Evolutionary conservation across 305 asterid species (phyloP).

Genomic region (Striga hermonthica): DNA sequence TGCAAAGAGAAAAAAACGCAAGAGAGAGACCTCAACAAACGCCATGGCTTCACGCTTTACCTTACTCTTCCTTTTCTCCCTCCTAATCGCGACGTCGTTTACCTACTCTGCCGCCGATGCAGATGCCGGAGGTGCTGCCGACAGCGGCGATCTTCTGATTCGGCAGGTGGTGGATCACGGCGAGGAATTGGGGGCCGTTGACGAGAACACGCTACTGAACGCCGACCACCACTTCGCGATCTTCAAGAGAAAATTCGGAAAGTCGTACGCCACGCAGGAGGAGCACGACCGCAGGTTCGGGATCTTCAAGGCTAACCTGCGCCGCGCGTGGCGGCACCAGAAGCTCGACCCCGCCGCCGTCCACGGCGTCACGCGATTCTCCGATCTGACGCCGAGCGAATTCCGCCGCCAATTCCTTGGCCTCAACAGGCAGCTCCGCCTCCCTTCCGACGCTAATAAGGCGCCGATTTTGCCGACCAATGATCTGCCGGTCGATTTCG

Average conservation of each 20-base stretch:
- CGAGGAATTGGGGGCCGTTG: constrained; percentile 29
- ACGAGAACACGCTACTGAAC: constrained; percentile 41
- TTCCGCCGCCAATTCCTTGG: constrained; percentile 64
- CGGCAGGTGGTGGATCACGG: constrained; percentile 63
- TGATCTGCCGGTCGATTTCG: constrained; percentile 68
- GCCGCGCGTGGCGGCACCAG: constrained; percentile 72
- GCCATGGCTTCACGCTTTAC: constrained; percentile 54
- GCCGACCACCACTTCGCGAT: constrained; percentile 68
- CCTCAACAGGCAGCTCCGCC: constrained; percentile 53
- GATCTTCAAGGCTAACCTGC: constrained; percentile 80
- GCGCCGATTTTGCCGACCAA: constrained; percentile 83
- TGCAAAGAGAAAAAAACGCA: constrained; percentile 4
- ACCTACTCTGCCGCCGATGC: constrained; percentile 8
- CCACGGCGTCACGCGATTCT: constrained; percentile 90
- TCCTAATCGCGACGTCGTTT: constrained; percentile 46
- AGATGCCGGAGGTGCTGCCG: constrained; percentile 28
- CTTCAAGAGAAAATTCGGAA: constrained; percentile 62
- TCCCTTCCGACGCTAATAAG: constrained; percentile 66
- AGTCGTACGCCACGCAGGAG: constrained; percentile 54
- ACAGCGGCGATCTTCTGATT: constrained; percentile 45
- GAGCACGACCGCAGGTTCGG: constrained; percentile 70
- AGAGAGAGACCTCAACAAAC: constrained; percentile 9
- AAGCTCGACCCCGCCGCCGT: constrained; percentile 76
- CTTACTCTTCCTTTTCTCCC: constrained; percentile 36
- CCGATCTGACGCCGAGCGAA: constrained; percentile 76